phyloP scores from a whole-genome alignment of 2,329 filamentous ascomycete species.

The Delphinella strobiligena region DNA sequence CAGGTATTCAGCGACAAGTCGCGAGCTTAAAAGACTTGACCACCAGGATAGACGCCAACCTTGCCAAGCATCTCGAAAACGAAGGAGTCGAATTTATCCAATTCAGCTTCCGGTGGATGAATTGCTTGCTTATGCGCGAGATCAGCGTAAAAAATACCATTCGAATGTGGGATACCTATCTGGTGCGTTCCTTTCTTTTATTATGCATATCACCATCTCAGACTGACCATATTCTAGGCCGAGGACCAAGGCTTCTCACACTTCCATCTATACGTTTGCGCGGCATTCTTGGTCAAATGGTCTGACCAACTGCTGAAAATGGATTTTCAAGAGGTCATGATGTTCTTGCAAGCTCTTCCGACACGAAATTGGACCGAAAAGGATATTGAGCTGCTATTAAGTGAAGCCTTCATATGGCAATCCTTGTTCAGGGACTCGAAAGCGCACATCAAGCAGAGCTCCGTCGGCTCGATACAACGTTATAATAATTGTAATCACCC shows the following conservation, averaged over 20 bases:
- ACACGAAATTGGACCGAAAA: conserved; percentile 95
- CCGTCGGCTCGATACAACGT: too few species aligned
- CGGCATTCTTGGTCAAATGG: conserved; percentile 97
- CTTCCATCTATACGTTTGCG: conserved; percentile 96
- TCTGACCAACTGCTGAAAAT: conserved; percentile 88
- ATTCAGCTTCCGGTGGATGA: conserved; percentile 99
- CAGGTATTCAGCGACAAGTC: conserved; percentile 91
- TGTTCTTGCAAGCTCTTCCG: conserved; percentile 92
- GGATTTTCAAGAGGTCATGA: conserved; percentile 99
- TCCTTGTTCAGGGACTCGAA: conserved; percentile 90
- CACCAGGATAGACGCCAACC: conserved; percentile 68
- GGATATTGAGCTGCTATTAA: conserved; percentile 88
- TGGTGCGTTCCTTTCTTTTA: conserved; percentile 47
- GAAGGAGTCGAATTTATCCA: conserved; percentile 98
- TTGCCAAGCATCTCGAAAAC: conserved; percentile 79
- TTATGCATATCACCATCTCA: not conserved
- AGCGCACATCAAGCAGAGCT: conserved; percentile 53
- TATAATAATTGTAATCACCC: conserved; percentile 2
- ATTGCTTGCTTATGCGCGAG: conserved; percentile 94
- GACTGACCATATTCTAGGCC: conserved; percentile 44
- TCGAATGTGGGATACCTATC: conserved; percentile 98
- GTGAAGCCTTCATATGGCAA: conserved; percentile 98
- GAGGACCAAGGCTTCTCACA: conserved; percentile 98
- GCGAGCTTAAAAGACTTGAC: conserved; percentile 80
- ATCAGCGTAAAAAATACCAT: conserved; percentile 94